phyloP scores from a whole-genome alignment of 1,284 basidiomycete genomes.

The Xerocomus amazonicus region DNA sequence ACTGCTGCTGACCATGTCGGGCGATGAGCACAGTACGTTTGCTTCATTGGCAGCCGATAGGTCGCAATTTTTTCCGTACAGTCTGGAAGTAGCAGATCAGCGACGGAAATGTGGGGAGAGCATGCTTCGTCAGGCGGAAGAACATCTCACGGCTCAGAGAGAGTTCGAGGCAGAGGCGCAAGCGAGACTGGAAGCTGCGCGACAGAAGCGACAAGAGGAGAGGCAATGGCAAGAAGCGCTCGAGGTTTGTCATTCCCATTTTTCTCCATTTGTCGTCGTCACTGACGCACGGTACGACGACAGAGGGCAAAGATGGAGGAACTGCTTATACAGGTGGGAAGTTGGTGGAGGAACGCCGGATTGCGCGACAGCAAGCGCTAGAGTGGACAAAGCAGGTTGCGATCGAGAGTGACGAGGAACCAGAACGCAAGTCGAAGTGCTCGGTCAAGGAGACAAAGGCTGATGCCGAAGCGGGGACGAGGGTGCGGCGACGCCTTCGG shows the following conservation, averaged over 20 bases:
- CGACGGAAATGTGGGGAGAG: no score
- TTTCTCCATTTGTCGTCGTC: neutral
- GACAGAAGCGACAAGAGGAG: constrained; percentile 65
- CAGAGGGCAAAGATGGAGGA: no score
- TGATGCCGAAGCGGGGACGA: constrained; percentile 60
- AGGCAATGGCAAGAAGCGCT: constrained; percentile 54
- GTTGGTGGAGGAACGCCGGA: constrained; percentile 68
- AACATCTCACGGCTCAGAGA: no score
- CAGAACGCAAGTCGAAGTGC: constrained; percentile 62
- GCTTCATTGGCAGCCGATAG: constrained; percentile 75
- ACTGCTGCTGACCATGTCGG: neutral
- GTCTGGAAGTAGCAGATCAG: constrained; percentile 77
- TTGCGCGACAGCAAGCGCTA: constrained; percentile 73
- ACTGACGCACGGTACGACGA: constrained; percentile 47
- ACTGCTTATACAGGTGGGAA: constrained; percentile 58
- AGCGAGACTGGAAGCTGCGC: constrained; percentile 75
- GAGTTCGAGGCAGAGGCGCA: no score
- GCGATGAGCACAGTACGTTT: constrained; percentile 71
- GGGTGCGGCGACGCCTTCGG: constrained; percentile 30
- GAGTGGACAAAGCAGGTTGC: constrained; percentile 68
- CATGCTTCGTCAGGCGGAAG: no score
- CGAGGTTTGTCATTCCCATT: constrained; percentile 47
- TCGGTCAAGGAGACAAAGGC: constrained; percentile 49
- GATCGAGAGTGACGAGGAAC: constrained; percentile 74
- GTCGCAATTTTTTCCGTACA: constrained; percentile 75